Percentiles rank a stretch among this genome's conserved stretches.
phyloP scores from a whole-genome alignment of 768 basidiomycete genomes.

The Termitomyces sp. region DNA sequence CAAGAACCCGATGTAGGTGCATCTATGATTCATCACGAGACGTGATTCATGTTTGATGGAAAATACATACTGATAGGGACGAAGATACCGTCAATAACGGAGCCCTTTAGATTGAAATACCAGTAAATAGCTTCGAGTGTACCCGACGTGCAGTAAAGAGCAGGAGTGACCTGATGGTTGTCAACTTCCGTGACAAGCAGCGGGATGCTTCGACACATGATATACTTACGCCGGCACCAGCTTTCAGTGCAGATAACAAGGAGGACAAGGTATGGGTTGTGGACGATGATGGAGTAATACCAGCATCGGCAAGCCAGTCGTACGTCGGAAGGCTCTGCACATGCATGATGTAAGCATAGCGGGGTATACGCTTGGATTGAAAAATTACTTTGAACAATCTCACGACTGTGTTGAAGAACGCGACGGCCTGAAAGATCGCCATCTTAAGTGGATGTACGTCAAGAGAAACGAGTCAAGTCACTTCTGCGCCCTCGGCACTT shows the following conservation, averaged over 20 bases:
- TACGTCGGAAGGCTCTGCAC: conserved; percentile 55
- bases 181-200: background rate
- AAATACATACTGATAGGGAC: conserved; percentile 45
- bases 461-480: conserved; percentile 14
- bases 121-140: conserved; percentile 39
- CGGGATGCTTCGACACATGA: background rate
- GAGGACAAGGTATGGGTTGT: conserved; percentile 52
- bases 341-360: conserved; percentile 5
- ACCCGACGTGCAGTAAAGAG: conserved; percentile 25
- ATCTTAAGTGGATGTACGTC: background rate
- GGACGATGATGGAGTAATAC: conserved; percentile 62
- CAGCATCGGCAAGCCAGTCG: conserved; percentile 61
- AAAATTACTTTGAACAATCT: conserved; percentile 45
- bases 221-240: conserved; percentile 41
- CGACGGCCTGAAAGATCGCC: conserved; percentile 44
- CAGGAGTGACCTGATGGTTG: conserved; percentile 36
- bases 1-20: conserved; percentile 46
- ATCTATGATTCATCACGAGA: conserved; percentile 28
- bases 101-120: conserved; percentile 63
- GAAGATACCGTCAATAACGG: conserved; percentile 61
- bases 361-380: conserved; percentile 18
- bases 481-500: conserved; percentile 58
- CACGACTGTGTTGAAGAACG: conserved; percentile 57
- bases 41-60: background rate
- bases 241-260: conserved; percentile 48